Conservation (phyloP, 768 basidiomycete species). For the Auricularia sp. region DNA sequence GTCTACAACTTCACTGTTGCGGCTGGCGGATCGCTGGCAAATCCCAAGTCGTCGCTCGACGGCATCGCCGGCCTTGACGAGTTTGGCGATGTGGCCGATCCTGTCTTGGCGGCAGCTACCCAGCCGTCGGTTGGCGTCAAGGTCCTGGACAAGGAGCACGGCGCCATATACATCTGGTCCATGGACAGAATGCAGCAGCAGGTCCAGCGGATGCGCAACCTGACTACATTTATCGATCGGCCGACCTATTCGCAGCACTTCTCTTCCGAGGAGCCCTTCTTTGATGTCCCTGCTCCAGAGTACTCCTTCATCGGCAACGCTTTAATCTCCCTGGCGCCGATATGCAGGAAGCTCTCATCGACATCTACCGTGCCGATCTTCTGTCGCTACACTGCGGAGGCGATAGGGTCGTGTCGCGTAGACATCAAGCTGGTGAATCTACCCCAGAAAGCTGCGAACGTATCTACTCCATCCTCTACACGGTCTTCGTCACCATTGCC, state of each 20-base stretch:
- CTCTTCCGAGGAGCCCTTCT: conserved; percentile 87
- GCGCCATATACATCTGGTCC: conserved; percentile 87
- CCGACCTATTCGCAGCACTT: conserved; percentile 93
- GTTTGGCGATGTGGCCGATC: conserved; percentile 89
- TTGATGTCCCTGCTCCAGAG: conserved; percentile 74
- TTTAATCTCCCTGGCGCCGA: conserved; percentile 67
- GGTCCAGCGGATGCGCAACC: conserved; percentile 85
- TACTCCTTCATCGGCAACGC: conserved; percentile 92
- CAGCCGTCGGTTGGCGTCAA: conserved; percentile 85
- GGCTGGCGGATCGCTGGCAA: conserved; percentile 68
- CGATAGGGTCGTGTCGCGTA: conserved; percentile 88
- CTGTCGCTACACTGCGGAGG: conserved; percentile 88
- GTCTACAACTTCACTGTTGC: conserved; percentile 88
- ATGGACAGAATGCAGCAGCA: conserved; percentile 81
- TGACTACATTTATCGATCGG: conserved; percentile 80
- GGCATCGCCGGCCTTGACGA: conserved; percentile 80
- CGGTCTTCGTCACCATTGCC: conserved; percentile 69
- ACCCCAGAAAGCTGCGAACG: conserved; percentile 43
- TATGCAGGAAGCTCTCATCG: conserved; percentile 67
- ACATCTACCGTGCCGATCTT: conserved; percentile 78
- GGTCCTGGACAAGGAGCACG: conserved; percentile 79
- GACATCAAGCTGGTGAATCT: conserved; percentile 70
- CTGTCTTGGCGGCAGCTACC: conserved; percentile 55
- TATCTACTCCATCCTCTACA: conserved; percentile 51
- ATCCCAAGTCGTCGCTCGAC: conserved; percentile 75